phyloP scores from a whole-genome alignment of 192 early-diverging fungal species.

The Physocladia obscura region DNA sequence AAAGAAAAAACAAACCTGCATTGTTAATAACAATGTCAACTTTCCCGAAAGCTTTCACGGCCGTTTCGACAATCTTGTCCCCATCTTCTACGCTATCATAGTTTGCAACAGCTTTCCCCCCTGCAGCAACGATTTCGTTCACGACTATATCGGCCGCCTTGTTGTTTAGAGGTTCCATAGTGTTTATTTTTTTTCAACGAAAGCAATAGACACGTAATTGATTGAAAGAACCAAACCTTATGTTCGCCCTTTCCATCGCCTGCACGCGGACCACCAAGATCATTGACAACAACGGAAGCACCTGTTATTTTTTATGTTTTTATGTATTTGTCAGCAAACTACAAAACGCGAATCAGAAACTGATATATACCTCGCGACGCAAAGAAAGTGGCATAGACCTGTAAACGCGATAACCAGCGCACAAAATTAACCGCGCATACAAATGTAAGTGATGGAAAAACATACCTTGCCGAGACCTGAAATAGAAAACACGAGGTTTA shows the following conservation, averaged over 20 bases:
- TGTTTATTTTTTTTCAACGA: neutral
- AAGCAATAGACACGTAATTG: neutral
- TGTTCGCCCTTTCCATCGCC: conserved; percentile 71
- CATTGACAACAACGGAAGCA: conserved; percentile 94
- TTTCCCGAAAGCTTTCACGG: conserved; percentile 90
- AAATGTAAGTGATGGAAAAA: neutral
- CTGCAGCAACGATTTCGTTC: conserved; percentile 81
- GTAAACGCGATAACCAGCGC: neutral
- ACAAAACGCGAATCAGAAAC: neutral
- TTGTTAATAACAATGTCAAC: conserved; percentile 98
- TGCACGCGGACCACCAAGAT: conserved; percentile 78
- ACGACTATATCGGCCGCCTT: conserved; percentile 93
- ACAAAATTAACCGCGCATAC: neutral
- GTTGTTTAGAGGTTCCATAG: neutral
- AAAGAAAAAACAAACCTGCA: conserved; percentile 61
- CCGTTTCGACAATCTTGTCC: conserved; percentile 96
- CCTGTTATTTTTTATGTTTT: conserved; percentile 54
- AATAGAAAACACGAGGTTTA: conserved; percentile 10
- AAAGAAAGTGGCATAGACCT: conserved; percentile 91
- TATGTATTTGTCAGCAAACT: neutral
- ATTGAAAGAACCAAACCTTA: conserved; percentile 34
- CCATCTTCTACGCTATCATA: conserved; percentile 97
- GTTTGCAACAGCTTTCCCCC: conserved; percentile 93
- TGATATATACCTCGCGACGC: conserved; percentile 58
- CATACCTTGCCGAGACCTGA: conserved; percentile 53